Conservation (phyloP, 116 monocot species). For the Papilionanthe hybrid region DNA sequence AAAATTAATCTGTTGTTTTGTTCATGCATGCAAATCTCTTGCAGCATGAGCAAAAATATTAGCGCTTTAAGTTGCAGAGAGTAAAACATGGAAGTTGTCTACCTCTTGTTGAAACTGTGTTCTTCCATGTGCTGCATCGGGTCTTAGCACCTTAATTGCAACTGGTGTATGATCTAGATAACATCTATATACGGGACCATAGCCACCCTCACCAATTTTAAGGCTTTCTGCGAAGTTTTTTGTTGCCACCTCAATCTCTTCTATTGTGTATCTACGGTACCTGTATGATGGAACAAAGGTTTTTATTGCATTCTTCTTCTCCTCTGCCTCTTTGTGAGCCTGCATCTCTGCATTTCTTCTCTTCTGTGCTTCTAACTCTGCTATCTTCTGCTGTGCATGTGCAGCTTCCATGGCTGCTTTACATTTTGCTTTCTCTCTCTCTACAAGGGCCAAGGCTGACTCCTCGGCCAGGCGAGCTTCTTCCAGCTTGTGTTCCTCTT, state of each 20-base stretch:
- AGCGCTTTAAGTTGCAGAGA: background rate
- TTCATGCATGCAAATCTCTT: background rate
- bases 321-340: conserved; percentile 12
- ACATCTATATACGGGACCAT: conserved; percentile 22
- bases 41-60: background rate
- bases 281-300: background rate
- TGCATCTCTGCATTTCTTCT: conserved; percentile 19
- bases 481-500: conserved; percentile 19
- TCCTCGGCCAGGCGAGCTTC: conserved; percentile 17
- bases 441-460: conserved; percentile 8
- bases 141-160: conserved; percentile 21
- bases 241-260: conserved; percentile 23
- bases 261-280: conserved; percentile 19
- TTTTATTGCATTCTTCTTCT: conserved; percentile 6
- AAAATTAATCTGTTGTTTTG: no score
- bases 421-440: conserved; percentile 16
- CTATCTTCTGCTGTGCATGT: conserved; percentile 14
- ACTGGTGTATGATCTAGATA: conserved; percentile 23
- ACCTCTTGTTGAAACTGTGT: conserved; percentile 24
- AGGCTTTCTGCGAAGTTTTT: conserved; percentile 11
- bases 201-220: conserved; percentile 22
- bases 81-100: background rate
- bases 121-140: conserved; percentile 24
- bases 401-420: conserved; percentile 18
- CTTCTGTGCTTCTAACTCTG: conserved; percentile 19